Evolutionary conservation across 164 flowering plant species (phyloP).

Genomic region (Kalanchoe fedtschenkoi): DNA sequence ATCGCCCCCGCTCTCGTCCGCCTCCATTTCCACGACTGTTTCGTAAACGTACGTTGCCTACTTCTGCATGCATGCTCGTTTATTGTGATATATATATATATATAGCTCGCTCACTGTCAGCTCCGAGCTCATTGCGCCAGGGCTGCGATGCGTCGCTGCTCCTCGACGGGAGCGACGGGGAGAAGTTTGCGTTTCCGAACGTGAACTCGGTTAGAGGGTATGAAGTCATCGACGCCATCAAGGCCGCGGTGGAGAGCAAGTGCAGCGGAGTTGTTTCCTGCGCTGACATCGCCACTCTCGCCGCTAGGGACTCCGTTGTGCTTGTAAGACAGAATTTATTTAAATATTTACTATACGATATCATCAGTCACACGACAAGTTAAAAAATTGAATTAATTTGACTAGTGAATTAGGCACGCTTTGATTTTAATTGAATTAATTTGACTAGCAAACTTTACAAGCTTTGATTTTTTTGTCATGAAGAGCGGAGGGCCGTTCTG

Average conservation of each 20-base stretch:
- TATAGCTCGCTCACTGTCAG: background rate
- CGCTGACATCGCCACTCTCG: slow-evolving; percentile 77
- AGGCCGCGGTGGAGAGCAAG: slow-evolving; percentile 49
- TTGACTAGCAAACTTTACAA: background rate
- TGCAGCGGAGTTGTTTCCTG: slow-evolving; percentile 77
- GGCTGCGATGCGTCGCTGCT: slow-evolving; percentile 78
- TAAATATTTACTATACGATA: background rate
- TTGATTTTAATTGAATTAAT: too few species aligned
- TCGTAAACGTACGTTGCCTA: slow-evolving; percentile 55
- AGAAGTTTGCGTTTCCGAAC: slow-evolving; percentile 54
- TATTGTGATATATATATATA: background rate
- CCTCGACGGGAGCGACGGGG: slow-evolving; percentile 54
- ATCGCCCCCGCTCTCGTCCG: slow-evolving; percentile 72
- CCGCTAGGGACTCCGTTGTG: slow-evolving; percentile 59
- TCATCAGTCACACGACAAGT: background rate
- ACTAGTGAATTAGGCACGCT: background rate
- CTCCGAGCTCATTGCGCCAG: slow-evolving; percentile 13
- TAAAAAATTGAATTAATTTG: background rate
- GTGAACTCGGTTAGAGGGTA: slow-evolving; percentile 62
- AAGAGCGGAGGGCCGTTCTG: slow-evolving; percentile 79
- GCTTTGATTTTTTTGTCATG: background rate
- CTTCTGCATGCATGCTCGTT: background rate
- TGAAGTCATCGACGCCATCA: slow-evolving; percentile 61
- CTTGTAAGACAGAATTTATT: slow-evolving; percentile 24
- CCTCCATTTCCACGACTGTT: slow-evolving; percentile 93